phyloP scores from a whole-genome alignment of 768 basidiomycete genomes.

The Termitomyces sp. region DNA sequence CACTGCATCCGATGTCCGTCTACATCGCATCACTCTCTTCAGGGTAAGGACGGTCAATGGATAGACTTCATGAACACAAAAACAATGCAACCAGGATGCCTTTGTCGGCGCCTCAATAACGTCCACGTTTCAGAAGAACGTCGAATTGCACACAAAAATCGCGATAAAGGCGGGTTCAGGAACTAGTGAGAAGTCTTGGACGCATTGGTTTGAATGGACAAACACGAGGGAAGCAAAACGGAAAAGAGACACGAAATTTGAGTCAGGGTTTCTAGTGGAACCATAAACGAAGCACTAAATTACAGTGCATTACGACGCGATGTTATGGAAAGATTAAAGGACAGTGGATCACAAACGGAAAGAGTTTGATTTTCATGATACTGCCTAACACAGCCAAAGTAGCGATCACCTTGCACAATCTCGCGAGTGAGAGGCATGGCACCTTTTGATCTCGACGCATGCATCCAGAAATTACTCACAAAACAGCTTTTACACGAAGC shows the following conservation, averaged over 20 bases:
- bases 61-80: neutral
- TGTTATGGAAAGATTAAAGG: conserved; percentile 12
- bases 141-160: conserved; percentile 25
- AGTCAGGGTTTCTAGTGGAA: conserved; percentile 10
- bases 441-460: conserved; percentile 94
- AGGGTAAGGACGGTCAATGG: neutral
- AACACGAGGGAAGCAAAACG: conserved; percentile 11
- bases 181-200: conserved; percentile 5
- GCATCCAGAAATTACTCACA: conserved; percentile 82
- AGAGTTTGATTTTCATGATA: conserved; percentile 15
- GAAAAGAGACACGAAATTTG: conserved; percentile 9
- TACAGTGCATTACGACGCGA: conserved; percentile 11
- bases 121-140: neutral
- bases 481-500: conserved; percentile 96
- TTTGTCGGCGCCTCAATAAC: neutral
- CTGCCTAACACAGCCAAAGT: conserved; percentile 32
- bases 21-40: conserved; percentile 15
- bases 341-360: conserved; percentile 11
- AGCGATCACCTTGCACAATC: conserved; percentile 21
- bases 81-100: conserved; percentile 1
- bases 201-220: conserved; percentile 4
- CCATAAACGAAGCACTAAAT: conserved; percentile 10
- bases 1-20: conserved; percentile 11
- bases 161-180: conserved; percentile 23
- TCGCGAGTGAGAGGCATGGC: conserved; percentile 32